These are phyloP conservation scores for Zymoseptoria tritici DNA, from an alignment of 2,329 filamentous ascomycete species.

Conservation along the genomic window DNA sequence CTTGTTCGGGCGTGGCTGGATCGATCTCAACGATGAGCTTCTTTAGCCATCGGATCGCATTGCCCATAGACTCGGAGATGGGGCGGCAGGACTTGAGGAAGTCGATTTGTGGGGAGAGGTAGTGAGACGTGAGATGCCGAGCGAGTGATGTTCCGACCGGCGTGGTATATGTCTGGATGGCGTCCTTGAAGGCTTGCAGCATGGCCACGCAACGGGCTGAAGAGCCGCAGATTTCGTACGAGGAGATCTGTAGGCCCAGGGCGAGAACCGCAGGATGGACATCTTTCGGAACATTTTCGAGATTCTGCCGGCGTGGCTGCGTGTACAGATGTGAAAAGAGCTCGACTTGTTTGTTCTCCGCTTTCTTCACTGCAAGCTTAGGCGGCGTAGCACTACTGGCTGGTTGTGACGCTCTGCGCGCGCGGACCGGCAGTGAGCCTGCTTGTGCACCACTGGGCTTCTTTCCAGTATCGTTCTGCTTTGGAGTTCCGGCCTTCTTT, in stretches of 20 bases:
- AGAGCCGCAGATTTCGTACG: slow-evolving; percentile 82
- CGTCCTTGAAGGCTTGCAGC: slow-evolving; percentile 81
- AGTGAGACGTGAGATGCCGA: slow-evolving; percentile 83
- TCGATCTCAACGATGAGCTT: slow-evolving; percentile 85
- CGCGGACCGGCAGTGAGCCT: slow-evolving; percentile 25
- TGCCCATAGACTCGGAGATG: slow-evolving; percentile 93
- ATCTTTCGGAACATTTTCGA: slow-evolving; percentile 57
- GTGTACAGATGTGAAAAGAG: slow-evolving; percentile 65
- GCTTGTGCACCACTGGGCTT: slow-evolving; percentile 23
- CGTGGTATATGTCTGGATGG: slow-evolving; percentile 88
- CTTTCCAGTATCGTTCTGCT: slow-evolving; percentile 5
- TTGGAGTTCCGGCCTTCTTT: slow-evolving; percentile 4
- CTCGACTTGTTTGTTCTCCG: slow-evolving; percentile 56
- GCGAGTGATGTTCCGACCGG: slow-evolving; percentile 77
- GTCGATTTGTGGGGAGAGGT: slow-evolving; percentile 89
- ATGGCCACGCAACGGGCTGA: slow-evolving; percentile 83
- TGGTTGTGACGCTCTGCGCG: slow-evolving; percentile 15
- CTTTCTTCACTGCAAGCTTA: slow-evolving; percentile 41
- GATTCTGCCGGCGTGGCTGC: slow-evolving; percentile 59
- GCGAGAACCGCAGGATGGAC: slow-evolving; percentile 81
- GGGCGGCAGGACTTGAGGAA: slow-evolving; percentile 91
- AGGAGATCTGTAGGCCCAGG: slow-evolving; percentile 82
- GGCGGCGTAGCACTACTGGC: slow-evolving; percentile 14
- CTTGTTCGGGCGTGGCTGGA: slow-evolving; percentile 70
- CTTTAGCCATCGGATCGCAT: slow-evolving; percentile 91